These are phyloP conservation scores for Aegilops longissima DNA, from an alignment of 176 grass and related monocot species.

Conservation along the genomic window DNA sequence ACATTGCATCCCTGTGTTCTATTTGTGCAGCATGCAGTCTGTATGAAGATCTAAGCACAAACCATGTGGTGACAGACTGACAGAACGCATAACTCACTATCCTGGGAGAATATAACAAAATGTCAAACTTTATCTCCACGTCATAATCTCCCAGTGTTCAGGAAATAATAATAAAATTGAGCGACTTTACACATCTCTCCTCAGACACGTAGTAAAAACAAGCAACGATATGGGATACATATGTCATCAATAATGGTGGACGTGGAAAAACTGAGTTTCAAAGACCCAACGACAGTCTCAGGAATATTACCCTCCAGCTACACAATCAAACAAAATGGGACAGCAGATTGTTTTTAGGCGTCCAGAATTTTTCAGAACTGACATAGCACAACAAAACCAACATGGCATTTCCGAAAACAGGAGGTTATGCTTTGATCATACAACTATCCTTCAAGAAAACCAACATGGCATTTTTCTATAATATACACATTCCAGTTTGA, in stretches of 20 bases:
- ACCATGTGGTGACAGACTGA: neutral
- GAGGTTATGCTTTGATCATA: neutral
- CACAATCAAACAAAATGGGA: neutral
- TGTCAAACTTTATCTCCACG: neutral
- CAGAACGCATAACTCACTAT: neutral
- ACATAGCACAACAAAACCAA: neutral
- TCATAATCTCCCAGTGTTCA: no score
- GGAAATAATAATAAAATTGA: no score
- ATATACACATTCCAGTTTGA: constrained; percentile 36
- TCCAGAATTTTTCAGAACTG: neutral
- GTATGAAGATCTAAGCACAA: neutral
- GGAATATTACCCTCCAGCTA: neutral
- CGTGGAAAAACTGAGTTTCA: no score
- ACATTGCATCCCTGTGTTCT: neutral
- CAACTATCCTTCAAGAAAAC: no score
- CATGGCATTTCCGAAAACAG: constrained; percentile 1
- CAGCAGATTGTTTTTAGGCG: neutral
- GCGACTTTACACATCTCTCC: no score
- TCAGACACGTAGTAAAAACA: no score
- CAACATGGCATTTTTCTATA: neutral
- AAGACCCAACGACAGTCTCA: no score
- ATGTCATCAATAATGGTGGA: no score
- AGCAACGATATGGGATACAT: no score
- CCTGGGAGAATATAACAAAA: neutral
- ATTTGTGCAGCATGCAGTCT: neutral